Base-by-base conservation (phyloP, 2,329 filamentous ascomycete species). In the Aureobasidium sp. region DNA sequence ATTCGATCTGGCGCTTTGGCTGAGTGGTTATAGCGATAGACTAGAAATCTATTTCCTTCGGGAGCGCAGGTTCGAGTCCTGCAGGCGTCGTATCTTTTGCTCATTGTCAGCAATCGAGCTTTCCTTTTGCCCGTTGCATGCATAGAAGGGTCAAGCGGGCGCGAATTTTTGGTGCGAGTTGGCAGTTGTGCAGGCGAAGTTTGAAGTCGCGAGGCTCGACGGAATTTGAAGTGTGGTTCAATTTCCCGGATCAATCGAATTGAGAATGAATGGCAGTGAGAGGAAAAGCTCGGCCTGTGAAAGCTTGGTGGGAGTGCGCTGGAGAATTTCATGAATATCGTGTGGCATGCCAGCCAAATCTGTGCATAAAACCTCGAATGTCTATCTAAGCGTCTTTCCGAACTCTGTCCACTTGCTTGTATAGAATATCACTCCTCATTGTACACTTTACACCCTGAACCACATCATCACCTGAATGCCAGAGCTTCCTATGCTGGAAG, bases 341-440 rank as follows among this genome's bases (percentile, higher is more conserved):
- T n/a, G n/a, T n/a, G n/a, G n/a, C n/a, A n/a, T n/a, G n/a, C n/a
- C n/a, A n/a, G n/a, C n/a, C n/a, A n/a, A n/a, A n/a, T n/a, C n/a
- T n/a, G n/a, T n/a, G n/a, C n/a, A n/a, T n/a, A n/a, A n/a, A 21
- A 23, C 13, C 21, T 43, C 10, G 40, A 43, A 10, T 25, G 21
- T 5, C 21, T 15, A 11, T 4, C n/a, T 23, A 10, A 17, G 13
- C 4, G 5, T n/a, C 17, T 10, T 21, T 25, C 15, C n/a, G 23
- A 29, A 8, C 13, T 4, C 7, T 29, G 3, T 46, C 43, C 7
- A 46, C 23, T 17, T 23, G 43, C 43, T 27, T 29, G 69, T 79
- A 84, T 80, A 84, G 78, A 21, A 83, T 64, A 69, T 84, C 81
- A 10, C 80, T 82, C 60, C 81, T 70, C 71, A 83, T 69, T 0